phyloP scores from a whole-genome alignment of 2,329 filamentous ascomycete genomes.

The Aotearoamyces nothofagi region DNA sequence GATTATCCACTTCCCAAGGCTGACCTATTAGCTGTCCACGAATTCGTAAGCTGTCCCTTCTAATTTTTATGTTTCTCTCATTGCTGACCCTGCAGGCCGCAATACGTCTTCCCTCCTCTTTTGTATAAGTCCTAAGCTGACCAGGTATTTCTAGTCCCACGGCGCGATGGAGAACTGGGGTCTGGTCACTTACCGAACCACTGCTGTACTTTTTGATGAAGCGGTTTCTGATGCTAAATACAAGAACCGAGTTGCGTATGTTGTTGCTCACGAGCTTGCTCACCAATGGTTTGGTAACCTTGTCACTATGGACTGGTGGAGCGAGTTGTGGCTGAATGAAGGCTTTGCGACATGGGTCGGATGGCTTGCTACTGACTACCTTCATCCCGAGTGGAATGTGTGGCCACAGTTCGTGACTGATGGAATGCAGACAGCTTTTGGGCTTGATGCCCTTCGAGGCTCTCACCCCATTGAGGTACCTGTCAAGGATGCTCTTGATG shows the following conservation, averaged over 20 bases:
- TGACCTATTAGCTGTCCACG: conserved; percentile 80
- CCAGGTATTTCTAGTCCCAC: conserved; percentile 31
- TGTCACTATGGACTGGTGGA: conserved; percentile 96
- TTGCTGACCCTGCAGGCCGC: conserved; percentile 5
- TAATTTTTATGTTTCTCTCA: too few relatives aligned
- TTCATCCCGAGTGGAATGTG: conserved; percentile 94
- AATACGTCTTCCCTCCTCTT: conserved; percentile 5
- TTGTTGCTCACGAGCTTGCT: conserved; percentile 94
- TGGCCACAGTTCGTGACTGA: conserved; percentile 97
- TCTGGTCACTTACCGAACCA: conserved; percentile 88
- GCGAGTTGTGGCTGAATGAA: conserved; percentile 86
- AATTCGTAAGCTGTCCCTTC: conserved; percentile 71
- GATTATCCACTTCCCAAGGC: conserved; percentile 90
- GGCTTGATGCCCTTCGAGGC: conserved; percentile 75
- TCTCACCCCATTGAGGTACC: conserved; percentile 95
- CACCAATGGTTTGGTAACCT: conserved; percentile 96
- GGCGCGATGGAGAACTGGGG: conserved; percentile 84
- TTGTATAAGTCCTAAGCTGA: conserved; percentile 20
- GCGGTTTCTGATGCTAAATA: conserved; percentile 79
- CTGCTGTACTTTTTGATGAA: conserved; percentile 91
- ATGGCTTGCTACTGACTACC: conserved; percentile 63
- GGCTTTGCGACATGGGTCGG: conserved; percentile 98
- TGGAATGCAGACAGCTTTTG: conserved; percentile 81
- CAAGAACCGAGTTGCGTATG: conserved; percentile 89
- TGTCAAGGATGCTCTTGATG: conserved; percentile 82